phyloP scores from a whole-genome alignment of 2,329 filamentous ascomycete genomes.

The Lasiodiplodia theobromae region DNA sequence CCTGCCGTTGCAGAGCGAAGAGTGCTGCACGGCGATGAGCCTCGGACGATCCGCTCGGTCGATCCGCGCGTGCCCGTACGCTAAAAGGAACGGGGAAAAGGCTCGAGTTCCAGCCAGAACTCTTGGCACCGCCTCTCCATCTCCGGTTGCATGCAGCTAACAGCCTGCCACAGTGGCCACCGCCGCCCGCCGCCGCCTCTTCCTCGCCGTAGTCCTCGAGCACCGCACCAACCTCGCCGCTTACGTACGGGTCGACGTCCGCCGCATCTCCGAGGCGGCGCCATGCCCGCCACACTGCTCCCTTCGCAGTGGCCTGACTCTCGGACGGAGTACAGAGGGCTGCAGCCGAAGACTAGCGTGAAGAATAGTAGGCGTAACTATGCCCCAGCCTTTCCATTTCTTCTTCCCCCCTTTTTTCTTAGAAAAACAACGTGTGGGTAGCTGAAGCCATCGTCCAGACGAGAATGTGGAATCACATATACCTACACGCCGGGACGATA shows the following conservation, averaged over 20 bases:
- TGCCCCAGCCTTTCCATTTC: too few species aligned
- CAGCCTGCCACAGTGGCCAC: neutral
- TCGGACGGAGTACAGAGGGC: neutral
- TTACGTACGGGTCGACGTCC: neutral
- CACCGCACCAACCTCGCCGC: neutral
- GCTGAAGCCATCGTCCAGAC: too few species aligned
- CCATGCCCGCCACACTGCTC: neutral
- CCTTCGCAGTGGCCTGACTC: neutral
- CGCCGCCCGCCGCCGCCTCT: neutral
- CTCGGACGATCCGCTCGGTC: slow-evolving; percentile 13
- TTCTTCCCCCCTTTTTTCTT: too few species aligned
- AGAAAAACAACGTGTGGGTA: too few species aligned
- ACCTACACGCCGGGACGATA: too few species aligned
- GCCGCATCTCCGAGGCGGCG: neutral
- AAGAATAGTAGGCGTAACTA: too few species aligned
- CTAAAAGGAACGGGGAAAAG: slow-evolving; percentile 15
- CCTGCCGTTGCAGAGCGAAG: slow-evolving; percentile 5
- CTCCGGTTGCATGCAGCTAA: slow-evolving; percentile 7
- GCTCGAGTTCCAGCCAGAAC: neutral
- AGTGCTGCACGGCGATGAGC: neutral
- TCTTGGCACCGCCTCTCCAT: neutral
- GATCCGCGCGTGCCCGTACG: neutral
- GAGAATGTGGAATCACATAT: too few species aligned
- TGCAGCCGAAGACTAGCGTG: too few species aligned
- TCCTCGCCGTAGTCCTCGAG: neutral